phyloP scores from a whole-genome alignment of 169 alveolate species.

The Hepatocystis sp. region DNA sequence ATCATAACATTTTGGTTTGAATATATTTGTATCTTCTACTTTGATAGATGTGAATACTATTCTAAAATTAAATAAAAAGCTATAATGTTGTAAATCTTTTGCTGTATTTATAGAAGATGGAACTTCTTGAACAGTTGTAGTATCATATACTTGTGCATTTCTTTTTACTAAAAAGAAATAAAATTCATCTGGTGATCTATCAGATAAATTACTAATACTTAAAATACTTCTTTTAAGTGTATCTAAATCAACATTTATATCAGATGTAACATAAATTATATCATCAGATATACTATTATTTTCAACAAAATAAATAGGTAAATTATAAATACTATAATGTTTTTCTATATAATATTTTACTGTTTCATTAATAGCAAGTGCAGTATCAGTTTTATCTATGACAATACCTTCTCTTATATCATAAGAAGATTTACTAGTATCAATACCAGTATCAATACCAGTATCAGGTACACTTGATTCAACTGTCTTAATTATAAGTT shows the following conservation, averaged over 20 bases:
- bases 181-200: conserved; percentile 37
- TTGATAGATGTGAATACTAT: conserved; percentile 35
- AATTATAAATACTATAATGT: conserved; percentile 37
- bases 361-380: conserved; percentile 22
- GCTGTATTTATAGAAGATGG: conserved; percentile 26
- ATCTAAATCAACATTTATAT: conserved; percentile 32
- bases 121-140: conserved; percentile 10
- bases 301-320: conserved; percentile 43
- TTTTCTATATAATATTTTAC: conserved; percentile 47
- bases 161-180: conserved; percentile 17
- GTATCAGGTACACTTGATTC: not conserved
- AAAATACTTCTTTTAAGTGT: conserved; percentile 66
- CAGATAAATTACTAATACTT: conserved; percentile 34
- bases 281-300: conserved; percentile 27
- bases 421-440: not conserved
- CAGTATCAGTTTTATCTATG: conserved; percentile 31
- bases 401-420: conserved; percentile 3
- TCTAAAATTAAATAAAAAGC: conserved; percentile 17
- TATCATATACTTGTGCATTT: conserved; percentile 13
- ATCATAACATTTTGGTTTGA: conserved; percentile 36
- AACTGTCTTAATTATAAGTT: conserved; percentile 24
- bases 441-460: not conserved
- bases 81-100: conserved; percentile 49
- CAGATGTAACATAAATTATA: conserved; percentile 58
- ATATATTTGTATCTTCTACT: conserved; percentile 10